Evolutionary conservation across 148 eudicot species (phyloP), one percentile per base, ranked within the genome.

Genomic region (Chenopodium berlandieri): DNA sequence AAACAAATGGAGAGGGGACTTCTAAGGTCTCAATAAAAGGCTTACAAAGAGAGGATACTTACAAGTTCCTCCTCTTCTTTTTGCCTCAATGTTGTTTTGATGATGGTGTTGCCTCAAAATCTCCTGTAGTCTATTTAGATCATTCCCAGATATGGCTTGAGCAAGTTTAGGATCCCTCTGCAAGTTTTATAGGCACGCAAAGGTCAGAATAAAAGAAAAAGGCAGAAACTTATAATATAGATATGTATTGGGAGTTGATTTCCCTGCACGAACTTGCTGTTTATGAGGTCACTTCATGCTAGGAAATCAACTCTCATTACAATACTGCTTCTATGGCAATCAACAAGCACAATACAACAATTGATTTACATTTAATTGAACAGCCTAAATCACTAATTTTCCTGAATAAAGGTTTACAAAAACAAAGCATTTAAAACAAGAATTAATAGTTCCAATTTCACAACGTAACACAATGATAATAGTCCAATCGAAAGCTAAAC

Each of bases 81-180:
- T 71, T 91, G 91, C 73, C 64, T 85, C 79, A 88, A 68, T 71
- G 82, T 92, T 80, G 91, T 81, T 90, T 75, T 95, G 97, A 72
- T 78, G 94, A 87, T 92, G 87, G 75, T 94, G 97, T 77, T 79
- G 83, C 78, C 95, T 89, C 79, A 95, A 88, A 56, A 92, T 74
- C 60, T 95, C 94, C 84, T 95, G 97, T 62, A 95, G 80, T 79
- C 60, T 86, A 84, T 95, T 87, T 44, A 92, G 83, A 78, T 94
- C 97, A 83, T 88, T 89, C 77, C 97, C 97, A 81, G 94, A 88
- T 78, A 95, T 78, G 23, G 82, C 92, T 91, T 94, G 98, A 22
- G 98, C 98, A 30, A 95, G 85, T 83, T 96, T 97, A 65, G 99
- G 99, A 89, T 96, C 98, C 76, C 69, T 86, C 99, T 93, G 88